Percentiles rank a stretch among this genome's conserved stretches.
phyloP scores from a whole-genome alignment of 1,284 basidiomycete species.

The Fomitiporia mediterranea region DNA sequence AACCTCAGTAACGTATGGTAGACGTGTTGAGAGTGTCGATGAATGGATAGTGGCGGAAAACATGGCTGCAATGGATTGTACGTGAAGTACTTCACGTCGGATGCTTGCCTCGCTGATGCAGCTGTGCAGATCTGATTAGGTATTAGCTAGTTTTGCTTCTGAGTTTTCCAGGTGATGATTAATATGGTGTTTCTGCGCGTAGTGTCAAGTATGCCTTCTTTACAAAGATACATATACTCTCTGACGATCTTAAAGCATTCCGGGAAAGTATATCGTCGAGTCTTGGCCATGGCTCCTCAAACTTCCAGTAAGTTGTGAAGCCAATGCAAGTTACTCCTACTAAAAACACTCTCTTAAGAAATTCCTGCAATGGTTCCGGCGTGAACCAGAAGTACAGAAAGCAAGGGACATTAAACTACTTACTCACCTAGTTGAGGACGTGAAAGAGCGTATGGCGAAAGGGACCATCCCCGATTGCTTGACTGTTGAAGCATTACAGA shows the following conservation, averaged over 20 bases:
- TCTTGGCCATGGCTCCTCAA: conserved; percentile 46
- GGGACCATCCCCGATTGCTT: conserved; percentile 42
- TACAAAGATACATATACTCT: background rate
- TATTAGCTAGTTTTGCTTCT: conserved; percentile 20
- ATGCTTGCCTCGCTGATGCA: background rate
- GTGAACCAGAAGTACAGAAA: conserved; percentile 37
- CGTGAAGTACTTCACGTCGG: conserved; percentile 19
- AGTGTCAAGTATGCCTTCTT: conserved; percentile 33
- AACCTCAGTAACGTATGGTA: conserved; percentile 43
- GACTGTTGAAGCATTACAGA: conserved; percentile 37
- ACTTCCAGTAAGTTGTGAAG: conserved; percentile 33
- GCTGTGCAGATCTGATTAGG: conserved; percentile 35
- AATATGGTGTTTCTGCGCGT: background rate
- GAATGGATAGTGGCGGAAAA: conserved; percentile 46
- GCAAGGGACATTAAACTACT: conserved; percentile 41
- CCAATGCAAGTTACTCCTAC: conserved; percentile 1
- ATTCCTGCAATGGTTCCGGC: conserved; percentile 42
- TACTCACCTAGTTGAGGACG: conserved; percentile 41
- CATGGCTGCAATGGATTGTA: conserved; percentile 40
- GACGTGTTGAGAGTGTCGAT: conserved; percentile 40
- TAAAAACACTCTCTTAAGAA: conserved; percentile 22
- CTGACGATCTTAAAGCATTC: conserved; percentile 35
- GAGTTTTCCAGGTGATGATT: background rate
- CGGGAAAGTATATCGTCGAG: conserved; percentile 50
- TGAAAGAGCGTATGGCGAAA: conserved; percentile 38